Conservation (phyloP, 2,329 filamentous ascomycete genomes). For the Sporothrix sp. region DNA sequence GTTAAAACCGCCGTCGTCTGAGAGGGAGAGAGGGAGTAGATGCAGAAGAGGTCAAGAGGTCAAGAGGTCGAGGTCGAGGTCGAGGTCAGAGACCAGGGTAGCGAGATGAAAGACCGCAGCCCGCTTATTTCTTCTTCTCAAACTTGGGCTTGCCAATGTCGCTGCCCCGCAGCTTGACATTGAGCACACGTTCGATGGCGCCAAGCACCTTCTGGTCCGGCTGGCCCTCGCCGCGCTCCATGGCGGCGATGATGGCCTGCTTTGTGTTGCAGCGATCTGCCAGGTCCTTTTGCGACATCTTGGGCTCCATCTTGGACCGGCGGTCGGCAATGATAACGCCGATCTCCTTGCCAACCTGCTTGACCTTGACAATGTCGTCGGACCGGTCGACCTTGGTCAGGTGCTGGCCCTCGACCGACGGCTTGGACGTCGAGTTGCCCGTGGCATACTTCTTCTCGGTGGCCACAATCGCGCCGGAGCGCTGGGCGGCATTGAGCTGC, state of each 20-base stretch:
- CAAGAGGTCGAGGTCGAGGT: background rate
- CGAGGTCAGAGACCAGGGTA: background rate
- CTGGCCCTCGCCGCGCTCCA: slow-evolving; percentile 68
- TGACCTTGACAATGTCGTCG: slow-evolving; percentile 96
- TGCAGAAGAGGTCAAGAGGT: background rate
- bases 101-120: background rate
- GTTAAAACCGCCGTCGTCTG: background rate
- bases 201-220: slow-evolving; percentile 77
- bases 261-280: slow-evolving; percentile 88
- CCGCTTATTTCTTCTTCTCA: slow-evolving; percentile 31
- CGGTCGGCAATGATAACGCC: slow-evolving; percentile 73
- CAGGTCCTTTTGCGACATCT: slow-evolving; percentile 87
- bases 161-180: slow-evolving; percentile 74
- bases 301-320: slow-evolving; percentile 73
- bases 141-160: slow-evolving; percentile 82
- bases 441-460: slow-evolving; percentile 87
- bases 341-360: slow-evolving; percentile 73
- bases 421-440: slow-evolving; percentile 56
- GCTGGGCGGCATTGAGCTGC: slow-evolving; percentile 81
- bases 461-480: slow-evolving; percentile 62
- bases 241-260: slow-evolving; percentile 66
- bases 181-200: slow-evolving; percentile 73
- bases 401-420: slow-evolving; percentile 73
- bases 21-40: too few species aligned
- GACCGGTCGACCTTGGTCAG: slow-evolving; percentile 95